Evolutionary conservation across 768 basidiomycete genomes (phyloP).

Genomic region (Pleurotus ostreatus): DNA sequence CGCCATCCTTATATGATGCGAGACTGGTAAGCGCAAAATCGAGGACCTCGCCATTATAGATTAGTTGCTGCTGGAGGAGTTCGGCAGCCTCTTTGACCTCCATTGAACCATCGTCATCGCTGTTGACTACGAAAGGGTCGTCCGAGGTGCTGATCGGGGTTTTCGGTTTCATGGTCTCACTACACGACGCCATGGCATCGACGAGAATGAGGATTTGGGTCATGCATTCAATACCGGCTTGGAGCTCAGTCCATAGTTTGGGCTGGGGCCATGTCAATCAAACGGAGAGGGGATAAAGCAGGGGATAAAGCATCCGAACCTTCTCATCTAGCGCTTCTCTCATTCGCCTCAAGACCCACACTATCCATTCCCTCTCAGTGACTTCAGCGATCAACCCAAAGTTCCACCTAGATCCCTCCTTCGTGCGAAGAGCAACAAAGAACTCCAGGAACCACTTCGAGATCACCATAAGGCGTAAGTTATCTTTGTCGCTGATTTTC

Average conservation of each 20-base stretch:
- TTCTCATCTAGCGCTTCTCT: conserved; percentile 87
- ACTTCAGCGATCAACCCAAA: conserved; percentile 82
- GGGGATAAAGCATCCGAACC: conserved; percentile 38
- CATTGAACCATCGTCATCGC: conserved; percentile 12
- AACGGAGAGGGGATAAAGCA: conserved; percentile 6
- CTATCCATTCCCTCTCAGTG: conserved; percentile 81
- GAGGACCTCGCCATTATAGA: conserved; percentile 93
- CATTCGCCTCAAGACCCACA: conserved; percentile 92
- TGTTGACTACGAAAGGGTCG: conserved; percentile 11
- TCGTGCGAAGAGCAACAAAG: conserved; percentile 59
- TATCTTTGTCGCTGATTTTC: conserved; percentile 93
- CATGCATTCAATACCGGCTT: conserved; percentile 91
- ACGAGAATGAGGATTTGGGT: conserved; percentile 89
- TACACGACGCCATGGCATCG: conserved; percentile 69
- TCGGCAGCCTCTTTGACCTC: conserved; percentile 68
- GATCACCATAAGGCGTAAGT: conserved; percentile 82
- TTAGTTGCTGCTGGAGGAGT: conserved; percentile 81
- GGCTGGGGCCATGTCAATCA: conserved; percentile 48
- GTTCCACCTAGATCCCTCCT: conserved; percentile 46
- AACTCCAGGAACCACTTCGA: conserved; percentile 92
- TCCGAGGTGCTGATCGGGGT: neutral
- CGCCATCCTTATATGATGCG: conserved; percentile 73
- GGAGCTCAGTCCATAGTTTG: conserved; percentile 90
- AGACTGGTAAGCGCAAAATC: conserved; percentile 83
- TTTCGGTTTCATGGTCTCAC: conserved; percentile 34